These are phyloP conservation scores for Sanghuangporus sanghuang DNA, from an alignment of 1,284 basidiomycete species.

Conservation along the genomic window DNA sequence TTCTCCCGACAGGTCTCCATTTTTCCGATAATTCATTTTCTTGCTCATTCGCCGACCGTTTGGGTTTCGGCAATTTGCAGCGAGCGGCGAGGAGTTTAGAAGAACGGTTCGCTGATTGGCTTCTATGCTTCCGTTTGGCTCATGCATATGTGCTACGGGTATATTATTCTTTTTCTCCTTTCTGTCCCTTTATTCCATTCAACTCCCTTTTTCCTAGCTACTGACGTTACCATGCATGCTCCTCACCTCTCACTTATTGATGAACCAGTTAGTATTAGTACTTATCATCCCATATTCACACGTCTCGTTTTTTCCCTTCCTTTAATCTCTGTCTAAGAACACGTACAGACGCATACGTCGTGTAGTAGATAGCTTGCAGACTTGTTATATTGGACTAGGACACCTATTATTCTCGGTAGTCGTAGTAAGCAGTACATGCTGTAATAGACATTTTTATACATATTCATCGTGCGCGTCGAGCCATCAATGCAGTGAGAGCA, in stretches of 20 bases:
- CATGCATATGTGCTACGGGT: no score
- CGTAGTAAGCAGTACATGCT: background rate
- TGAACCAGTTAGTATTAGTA: no score
- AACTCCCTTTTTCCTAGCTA: background rate
- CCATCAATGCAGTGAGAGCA: background rate
- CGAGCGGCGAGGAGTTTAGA: background rate
- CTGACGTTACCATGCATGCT: background rate
- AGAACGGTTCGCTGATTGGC: background rate
- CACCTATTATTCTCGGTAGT: background rate
- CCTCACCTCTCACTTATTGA: background rate
- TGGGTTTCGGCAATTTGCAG: background rate
- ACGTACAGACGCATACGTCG: background rate
- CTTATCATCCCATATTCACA: background rate
- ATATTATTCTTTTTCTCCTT: background rate
- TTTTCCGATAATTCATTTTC: background rate
- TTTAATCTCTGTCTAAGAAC: background rate
- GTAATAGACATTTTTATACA: background rate
- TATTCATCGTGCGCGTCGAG: background rate
- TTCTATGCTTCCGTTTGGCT: background rate
- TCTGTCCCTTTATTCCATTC: background rate
- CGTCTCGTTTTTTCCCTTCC: background rate
- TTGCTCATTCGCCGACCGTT: background rate
- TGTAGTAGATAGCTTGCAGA: background rate
- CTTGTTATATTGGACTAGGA: background rate
- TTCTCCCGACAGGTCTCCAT: background rate